These are phyloP conservation scores for Xylariaceae sp. DNA, from an alignment of 2,329 filamentous ascomycete genomes.

Conservation along the genomic window DNA sequence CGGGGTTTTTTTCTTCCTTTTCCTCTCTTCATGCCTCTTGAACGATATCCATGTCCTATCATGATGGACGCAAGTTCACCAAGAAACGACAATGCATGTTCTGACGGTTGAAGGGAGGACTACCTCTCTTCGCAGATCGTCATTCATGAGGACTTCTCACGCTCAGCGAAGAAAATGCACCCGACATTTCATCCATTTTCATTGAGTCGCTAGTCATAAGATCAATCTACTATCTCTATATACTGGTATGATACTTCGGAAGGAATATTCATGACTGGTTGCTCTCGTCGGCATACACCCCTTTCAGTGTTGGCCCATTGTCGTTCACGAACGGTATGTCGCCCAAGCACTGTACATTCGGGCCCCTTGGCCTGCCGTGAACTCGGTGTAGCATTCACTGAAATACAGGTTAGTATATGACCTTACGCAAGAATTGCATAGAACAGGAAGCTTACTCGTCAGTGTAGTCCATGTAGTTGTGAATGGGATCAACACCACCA, in stretches of 20 bases:
- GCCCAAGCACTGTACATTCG: constrained; percentile 39
- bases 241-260: neutral
- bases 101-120: no score
- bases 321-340: constrained; percentile 31
- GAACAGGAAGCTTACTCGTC: constrained; percentile 34
- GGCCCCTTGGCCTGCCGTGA: constrained; percentile 39
- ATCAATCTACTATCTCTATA: constrained; percentile 8
- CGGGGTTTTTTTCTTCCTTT: no score
- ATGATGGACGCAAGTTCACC: no score
- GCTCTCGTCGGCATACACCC: no score
- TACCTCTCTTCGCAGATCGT: no score
- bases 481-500: constrained; percentile 32
- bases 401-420: constrained; percentile 24
- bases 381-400: constrained; percentile 41
- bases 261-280: neutral
- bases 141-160: no score
- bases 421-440: constrained; percentile 5
- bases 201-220: constrained; percentile 13
- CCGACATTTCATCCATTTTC: neutral
- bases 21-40: no score
- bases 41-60: no score
- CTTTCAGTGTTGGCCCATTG: neutral
- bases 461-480: constrained; percentile 38
- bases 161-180: neutral
- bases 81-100: no score